A percentile compares a stretch with the other conserved stretches of the same genome.
phyloP scores from a whole-genome alignment of 345 rosid species.

The Passiflora organensis region DNA sequence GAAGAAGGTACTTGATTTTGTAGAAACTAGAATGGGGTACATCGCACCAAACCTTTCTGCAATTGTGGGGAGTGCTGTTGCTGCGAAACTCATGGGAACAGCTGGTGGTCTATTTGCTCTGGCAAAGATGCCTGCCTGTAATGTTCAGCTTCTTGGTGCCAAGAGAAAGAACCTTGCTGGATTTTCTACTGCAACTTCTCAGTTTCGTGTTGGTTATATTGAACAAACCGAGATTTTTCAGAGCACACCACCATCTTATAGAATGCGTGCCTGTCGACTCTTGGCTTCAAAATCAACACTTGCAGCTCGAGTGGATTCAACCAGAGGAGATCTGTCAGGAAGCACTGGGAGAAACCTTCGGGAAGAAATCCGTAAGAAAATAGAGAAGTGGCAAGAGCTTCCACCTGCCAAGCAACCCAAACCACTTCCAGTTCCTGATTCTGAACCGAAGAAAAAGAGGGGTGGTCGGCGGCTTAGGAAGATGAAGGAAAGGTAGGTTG shows the following conservation, averaged over 20 bases:
- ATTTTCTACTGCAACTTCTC: constrained; percentile 83
- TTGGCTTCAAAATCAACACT: constrained; percentile 84
- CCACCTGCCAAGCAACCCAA: constrained; percentile 97
- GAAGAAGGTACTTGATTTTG: constrained; percentile 92
- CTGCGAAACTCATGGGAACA: constrained; percentile 95
- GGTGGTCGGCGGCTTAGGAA: constrained; percentile 94
- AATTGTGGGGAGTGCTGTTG: constrained; percentile 93
- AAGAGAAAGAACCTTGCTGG: constrained; percentile 95
- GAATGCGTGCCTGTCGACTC: constrained; percentile 72
- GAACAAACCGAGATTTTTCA: constrained; percentile 88
- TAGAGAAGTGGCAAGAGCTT: constrained; percentile 97
- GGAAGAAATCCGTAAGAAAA: constrained; percentile 75
- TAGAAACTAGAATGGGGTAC: constrained; percentile 91
- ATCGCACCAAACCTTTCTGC: constrained; percentile 93
- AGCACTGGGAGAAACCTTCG: constrained; percentile 58
- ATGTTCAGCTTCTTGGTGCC: constrained; percentile 87
- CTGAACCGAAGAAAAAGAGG: constrained; percentile 95
- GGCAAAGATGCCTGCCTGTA: constrained; percentile 98
- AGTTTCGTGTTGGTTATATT: constrained; percentile 73
- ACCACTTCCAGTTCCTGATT: constrained; percentile 98
- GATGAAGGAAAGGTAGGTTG: constrained; percentile 83
- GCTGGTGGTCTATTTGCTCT: constrained; percentile 92
- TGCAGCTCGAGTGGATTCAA: constrained; percentile 85
- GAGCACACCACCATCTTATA: constrained; percentile 67
- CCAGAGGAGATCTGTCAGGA: constrained; percentile 76